A percentile compares a stretch with the other conserved stretches of the same genome.
Evolutionary conservation across 441 rosid species (phyloP).

Genomic region (Croton setiger): DNA sequence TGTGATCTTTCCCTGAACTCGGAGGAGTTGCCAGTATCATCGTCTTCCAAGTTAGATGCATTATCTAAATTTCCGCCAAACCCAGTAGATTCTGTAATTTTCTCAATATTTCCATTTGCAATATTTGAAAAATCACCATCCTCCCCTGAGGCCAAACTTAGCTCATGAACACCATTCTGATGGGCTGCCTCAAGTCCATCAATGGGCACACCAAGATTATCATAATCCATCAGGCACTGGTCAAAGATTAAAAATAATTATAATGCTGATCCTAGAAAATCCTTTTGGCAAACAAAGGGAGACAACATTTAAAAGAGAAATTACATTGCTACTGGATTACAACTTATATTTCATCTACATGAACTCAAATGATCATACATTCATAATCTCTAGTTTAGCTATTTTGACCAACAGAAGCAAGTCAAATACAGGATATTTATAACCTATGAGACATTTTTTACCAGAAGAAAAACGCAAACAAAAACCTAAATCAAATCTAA

Average conservation of each 20-base stretch:
- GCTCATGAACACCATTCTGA: slow-evolving; percentile 46
- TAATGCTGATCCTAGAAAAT: slow-evolving; percentile 14
- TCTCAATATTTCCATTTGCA: slow-evolving; percentile 28
- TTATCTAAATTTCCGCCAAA: slow-evolving; percentile 34
- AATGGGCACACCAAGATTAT: slow-evolving; percentile 26
- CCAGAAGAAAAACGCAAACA: not conserved
- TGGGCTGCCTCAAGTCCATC: slow-evolving; percentile 48
- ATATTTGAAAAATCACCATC: slow-evolving; percentile 26
- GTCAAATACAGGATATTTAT: no score
- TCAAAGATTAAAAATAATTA: slow-evolving; percentile 8
- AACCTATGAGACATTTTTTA: no score
- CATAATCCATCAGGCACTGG: slow-evolving; percentile 64
- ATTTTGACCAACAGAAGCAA: not conserved
- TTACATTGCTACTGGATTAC: not conserved
- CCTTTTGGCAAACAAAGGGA: slow-evolving; percentile 8
- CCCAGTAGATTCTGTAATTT: slow-evolving; percentile 3
- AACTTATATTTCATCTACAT: not conserved
- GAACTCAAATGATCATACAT: not conserved
- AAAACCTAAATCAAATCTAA: not conserved
- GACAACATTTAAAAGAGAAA: not conserved
- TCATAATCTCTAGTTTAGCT: not conserved
- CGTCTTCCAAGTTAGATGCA: slow-evolving; percentile 32
- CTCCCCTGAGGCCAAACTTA: slow-evolving; percentile 29
- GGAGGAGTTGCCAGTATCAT: slow-evolving; percentile 19
- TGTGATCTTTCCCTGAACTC: slow-evolving; percentile 29